Percentiles rank a stretch among this genome's conserved stretches.
Evolutionary conservation across 2,329 filamentous ascomycete genomes (phyloP).

Genomic region (Cordyceps fumosorosea): DNA sequence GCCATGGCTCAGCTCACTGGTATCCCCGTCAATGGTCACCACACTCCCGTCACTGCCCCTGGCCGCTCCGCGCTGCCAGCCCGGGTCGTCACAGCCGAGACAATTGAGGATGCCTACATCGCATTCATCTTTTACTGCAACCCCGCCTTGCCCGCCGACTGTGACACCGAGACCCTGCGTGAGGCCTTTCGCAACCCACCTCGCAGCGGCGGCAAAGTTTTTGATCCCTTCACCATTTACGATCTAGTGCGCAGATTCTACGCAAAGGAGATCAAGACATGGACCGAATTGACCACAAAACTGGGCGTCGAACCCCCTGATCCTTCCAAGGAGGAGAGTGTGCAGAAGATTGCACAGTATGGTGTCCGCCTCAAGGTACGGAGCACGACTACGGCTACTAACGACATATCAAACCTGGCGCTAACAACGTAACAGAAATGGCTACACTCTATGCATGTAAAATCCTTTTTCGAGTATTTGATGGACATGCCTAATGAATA

Average conservation of each 20-base stretch:
- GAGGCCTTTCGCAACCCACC: constrained; percentile 74
- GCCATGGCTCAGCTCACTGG: not conserved
- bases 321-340: constrained; percentile 75
- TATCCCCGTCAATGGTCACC: not conserved
- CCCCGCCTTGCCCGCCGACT: constrained; percentile 60
- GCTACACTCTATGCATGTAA: constrained; percentile 95
- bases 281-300: constrained; percentile 79
- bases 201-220: constrained; percentile 80
- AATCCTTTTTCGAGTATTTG: constrained; percentile 90
- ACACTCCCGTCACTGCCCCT: not conserved
- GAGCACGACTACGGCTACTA: not conserved
- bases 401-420: constrained; percentile 4
- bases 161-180: constrained; percentile 63
- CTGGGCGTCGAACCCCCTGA: constrained; percentile 85
- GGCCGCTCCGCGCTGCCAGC: constrained; percentile 48
- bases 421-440: constrained; percentile 57
- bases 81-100: constrained; percentile 59
- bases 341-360: constrained; percentile 93
- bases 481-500: constrained; percentile 72
- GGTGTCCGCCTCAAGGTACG: constrained; percentile 81
- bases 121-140: constrained; percentile 88
- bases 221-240: constrained; percentile 70
- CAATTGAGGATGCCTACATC: constrained; percentile 76
- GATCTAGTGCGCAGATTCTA: constrained; percentile 74
- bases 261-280: constrained; percentile 80